Evolutionary conservation across 768 basidiomycete genomes (phyloP), one percentile per base, ranked within the genome.

Genomic region (Mycena vulgaris): DNA sequence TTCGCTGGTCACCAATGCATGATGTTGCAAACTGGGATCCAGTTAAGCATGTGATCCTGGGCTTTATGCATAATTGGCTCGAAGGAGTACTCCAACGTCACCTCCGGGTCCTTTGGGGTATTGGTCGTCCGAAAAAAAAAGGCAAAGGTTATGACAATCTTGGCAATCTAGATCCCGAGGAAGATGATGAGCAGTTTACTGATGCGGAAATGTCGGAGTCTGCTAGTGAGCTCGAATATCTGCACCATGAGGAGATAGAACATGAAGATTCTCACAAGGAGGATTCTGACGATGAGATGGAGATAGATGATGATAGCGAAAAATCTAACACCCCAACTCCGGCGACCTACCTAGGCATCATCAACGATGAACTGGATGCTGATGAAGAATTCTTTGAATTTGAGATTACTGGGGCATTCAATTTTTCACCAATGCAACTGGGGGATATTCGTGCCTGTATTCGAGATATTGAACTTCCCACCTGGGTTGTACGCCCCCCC

Each of bases 1-100:
- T 75, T 2, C 55, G 74, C 21, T 75, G 71, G 71, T 66, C 74
- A 40, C 65, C 67, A 40, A 48, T 75, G 27, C 76, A 77, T 68
- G 63, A 70, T 28, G 31, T 75, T 16, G 7, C 33, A 7, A 40
- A 67, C 28, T 73, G 75, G 62, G 70, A 77, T 62, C 74, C 71
- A 19, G 72, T 76, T 0, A 5, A 35, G 7, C 61, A 75, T 45
- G 35, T 53, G 45, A 49, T n/a, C n/a, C n/a, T n/a, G n/a, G n/a
- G n/a, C n/a, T n/a, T n/a, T n/a, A n/a, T n/a, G n/a, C n/a, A n/a
- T n/a, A n/a, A n/a, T n/a, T n/a, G n/a, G n/a, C n/a, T n/a, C n/a
- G n/a, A n/a, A n/a, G n/a, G n/a, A n/a, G n/a, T n/a, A n/a, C n/a
- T n/a, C n/a, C n/a, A n/a, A n/a, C n/a, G n/a, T n/a, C n/a, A n/a